These are phyloP conservation scores for Thelephora aurantiotincta DNA, from an alignment of 768 basidiomycete genomes.

Conservation along the genomic window DNA sequence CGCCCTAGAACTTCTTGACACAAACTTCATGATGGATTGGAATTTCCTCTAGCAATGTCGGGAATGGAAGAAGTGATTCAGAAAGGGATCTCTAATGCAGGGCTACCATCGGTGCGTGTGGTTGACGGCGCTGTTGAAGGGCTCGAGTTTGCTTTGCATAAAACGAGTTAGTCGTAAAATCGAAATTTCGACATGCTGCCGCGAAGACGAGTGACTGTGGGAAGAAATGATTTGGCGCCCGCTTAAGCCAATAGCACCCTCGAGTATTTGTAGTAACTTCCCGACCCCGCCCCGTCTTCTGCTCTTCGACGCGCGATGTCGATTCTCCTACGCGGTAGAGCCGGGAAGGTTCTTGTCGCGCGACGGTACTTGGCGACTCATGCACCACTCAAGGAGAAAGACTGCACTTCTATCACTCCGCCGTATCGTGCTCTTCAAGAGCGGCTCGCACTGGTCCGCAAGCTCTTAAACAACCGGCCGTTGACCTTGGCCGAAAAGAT, in stretches of 20 bases:
- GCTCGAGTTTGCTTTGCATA: background rate
- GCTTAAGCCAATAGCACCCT: no score
- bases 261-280: no score
- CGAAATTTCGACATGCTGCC: no score
- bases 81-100: background rate
- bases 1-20: background rate
- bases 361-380: constrained; percentile 23
- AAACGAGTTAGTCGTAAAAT: no score
- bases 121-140: background rate
- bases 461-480: constrained; percentile 56
- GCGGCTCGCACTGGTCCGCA: constrained; percentile 57
- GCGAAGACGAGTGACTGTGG: no score
- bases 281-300: no score
- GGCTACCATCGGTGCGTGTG: background rate
- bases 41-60: background rate
- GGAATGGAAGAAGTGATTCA: background rate
- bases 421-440: constrained; percentile 61
- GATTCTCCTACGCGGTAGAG: constrained; percentile 4
- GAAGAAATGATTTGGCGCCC: no score
- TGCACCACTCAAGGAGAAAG: constrained; percentile 30
- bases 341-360: background rate
- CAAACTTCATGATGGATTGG: background rate
- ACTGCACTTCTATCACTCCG: constrained; percentile 68
- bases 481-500: constrained; percentile 97
- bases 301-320: no score